Percentiles rank a stretch among this genome's conserved stretches.
These are phyloP conservation scores for Scedosporium aurantiacum DNA, from an alignment of 2,329 filamentous ascomycete genomes.

Conservation along the genomic window DNA sequence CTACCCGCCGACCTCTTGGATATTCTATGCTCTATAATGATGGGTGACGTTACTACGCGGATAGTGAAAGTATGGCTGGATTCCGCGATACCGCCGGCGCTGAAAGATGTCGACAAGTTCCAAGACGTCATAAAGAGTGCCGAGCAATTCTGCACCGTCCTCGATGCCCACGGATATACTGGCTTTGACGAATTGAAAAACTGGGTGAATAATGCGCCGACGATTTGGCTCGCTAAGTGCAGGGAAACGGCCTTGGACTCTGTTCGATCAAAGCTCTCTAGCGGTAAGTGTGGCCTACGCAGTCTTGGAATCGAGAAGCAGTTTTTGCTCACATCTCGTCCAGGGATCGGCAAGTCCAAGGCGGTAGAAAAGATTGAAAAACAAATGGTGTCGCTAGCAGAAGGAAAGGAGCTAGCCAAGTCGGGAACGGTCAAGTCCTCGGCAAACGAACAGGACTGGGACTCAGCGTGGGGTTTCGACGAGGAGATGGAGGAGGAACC, in stretches of 20 bases:
- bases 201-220: constrained; percentile 72
- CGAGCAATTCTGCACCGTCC: constrained; percentile 48
- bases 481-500: constrained; percentile 21
- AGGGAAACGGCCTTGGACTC: constrained; percentile 68
- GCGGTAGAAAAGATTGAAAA: constrained; percentile 77
- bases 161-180: constrained; percentile 54
- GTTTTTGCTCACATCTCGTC: no score
- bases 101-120: constrained; percentile 61
- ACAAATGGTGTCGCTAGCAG: constrained; percentile 57
- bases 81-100: constrained; percentile 61
- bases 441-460: constrained; percentile 54
- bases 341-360: constrained; percentile 48
- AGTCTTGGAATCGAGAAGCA: no score
- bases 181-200: constrained; percentile 53
- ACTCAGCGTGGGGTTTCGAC: constrained; percentile 68
- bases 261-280: constrained; percentile 57
- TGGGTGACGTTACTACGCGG: constrained; percentile 56
- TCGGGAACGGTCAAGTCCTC: constrained; percentile 34
- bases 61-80: constrained; percentile 68
- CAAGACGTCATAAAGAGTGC: constrained; percentile 58
- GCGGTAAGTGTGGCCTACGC: constrained; percentile 26
- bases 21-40: constrained; percentile 56
- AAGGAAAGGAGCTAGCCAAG: constrained; percentile 53
- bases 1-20: constrained; percentile 44
- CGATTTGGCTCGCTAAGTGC: constrained; percentile 76